phyloP scores from a whole-genome alignment of 768 basidiomycete species.

The Boletus subparvulus region DNA sequence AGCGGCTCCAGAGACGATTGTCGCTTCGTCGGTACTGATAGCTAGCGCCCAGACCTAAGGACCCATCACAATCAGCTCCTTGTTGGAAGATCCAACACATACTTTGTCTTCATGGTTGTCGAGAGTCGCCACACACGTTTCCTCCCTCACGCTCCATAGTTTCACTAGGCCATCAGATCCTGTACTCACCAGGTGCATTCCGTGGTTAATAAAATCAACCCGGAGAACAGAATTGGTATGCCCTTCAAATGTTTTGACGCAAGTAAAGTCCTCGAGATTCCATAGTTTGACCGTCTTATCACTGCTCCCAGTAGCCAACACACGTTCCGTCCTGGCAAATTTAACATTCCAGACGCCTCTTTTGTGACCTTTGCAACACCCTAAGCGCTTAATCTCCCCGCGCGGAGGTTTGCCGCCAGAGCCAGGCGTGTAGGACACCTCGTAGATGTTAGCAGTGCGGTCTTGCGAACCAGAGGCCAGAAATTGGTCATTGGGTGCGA shows the following conservation, averaged over 20 bases:
- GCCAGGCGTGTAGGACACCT: slow-evolving; percentile 56
- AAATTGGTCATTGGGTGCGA: slow-evolving; percentile 84
- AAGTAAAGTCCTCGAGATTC: slow-evolving; percentile 91
- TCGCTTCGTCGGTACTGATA: slow-evolving; percentile 75
- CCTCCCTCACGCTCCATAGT: slow-evolving; percentile 88
- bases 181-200: slow-evolving; percentile 83
- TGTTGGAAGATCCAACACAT: slow-evolving; percentile 18
- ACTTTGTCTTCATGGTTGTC: slow-evolving; percentile 99
- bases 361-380: slow-evolving; percentile 94
- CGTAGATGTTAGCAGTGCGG: slow-evolving; percentile 88
- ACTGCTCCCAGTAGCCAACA: slow-evolving; percentile 91
- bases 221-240: slow-evolving; percentile 96
- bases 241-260: slow-evolving; percentile 95
- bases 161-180: slow-evolving; percentile 96
- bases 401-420: slow-evolving; percentile 44
- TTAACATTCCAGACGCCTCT: slow-evolving; percentile 94
- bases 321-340: slow-evolving; percentile 79
- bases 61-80: neutral
- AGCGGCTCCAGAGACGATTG: slow-evolving; percentile 90
- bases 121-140: slow-evolving; percentile 83
- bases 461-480: slow-evolving; percentile 96
- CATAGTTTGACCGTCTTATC: slow-evolving; percentile 94
- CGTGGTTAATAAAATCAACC: slow-evolving; percentile 84
- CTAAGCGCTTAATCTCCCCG: slow-evolving; percentile 74
- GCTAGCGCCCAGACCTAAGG: slow-evolving; percentile 93